Evolutionary conservation across 768 basidiomycete genomes (phyloP).

Genomic region (Podaxis mareebaensis): DNA sequence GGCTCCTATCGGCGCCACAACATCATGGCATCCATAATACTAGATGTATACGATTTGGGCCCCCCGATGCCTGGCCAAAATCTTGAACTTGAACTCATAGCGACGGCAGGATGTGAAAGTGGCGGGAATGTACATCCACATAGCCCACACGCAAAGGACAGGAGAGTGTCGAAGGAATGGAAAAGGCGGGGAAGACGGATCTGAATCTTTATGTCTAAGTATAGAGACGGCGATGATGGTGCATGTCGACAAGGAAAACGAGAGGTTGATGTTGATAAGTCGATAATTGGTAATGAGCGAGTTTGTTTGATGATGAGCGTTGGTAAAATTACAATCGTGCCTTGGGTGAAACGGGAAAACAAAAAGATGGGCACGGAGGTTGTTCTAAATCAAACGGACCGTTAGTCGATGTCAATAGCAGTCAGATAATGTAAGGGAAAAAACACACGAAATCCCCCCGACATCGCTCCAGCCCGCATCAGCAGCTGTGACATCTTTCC

Average conservation of each 20-base stretch:
- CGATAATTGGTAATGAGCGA: neutral
- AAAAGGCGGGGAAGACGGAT: neutral
- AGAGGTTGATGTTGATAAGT: neutral
- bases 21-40: neutral
- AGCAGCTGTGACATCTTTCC: conserved; percentile 20
- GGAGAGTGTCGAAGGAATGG: neutral
- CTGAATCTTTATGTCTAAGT: neutral
- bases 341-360: neutral
- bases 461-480: neutral
- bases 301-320: neutral
- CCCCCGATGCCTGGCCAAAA: neutral
- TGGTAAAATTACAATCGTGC: neutral
- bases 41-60: neutral
- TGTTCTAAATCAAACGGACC: neutral
- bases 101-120: neutral
- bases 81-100: neutral
- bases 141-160: neutral
- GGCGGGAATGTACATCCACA: neutral
- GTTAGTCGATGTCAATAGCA: neutral
- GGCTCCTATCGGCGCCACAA: neutral
- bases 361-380: neutral
- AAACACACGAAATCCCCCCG: neutral
- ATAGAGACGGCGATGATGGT: neutral
- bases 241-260: neutral
- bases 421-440: neutral